These are phyloP conservation scores for Colletotrichum orchidophilum DNA, from an alignment of 2,329 filamentous ascomycete genomes.

Conservation along the genomic window DNA sequence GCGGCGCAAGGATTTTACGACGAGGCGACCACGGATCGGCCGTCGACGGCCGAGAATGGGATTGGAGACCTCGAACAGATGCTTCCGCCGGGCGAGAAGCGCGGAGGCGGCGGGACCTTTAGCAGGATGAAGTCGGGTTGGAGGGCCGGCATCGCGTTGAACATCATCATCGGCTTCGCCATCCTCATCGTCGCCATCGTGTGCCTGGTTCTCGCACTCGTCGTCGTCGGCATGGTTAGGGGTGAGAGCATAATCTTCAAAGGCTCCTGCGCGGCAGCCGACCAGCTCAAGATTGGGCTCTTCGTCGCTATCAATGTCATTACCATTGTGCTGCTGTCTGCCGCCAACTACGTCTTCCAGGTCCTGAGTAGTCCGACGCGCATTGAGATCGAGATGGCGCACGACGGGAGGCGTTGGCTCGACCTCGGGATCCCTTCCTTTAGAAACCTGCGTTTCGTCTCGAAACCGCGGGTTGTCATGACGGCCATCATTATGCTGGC, in stretches of 20 bases:
- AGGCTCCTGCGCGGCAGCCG: constrained; percentile 49
- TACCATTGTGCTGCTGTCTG: constrained; percentile 54
- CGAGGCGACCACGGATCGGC: constrained; percentile 18
- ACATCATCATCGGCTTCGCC: constrained; percentile 51
- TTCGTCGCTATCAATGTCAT: constrained; percentile 56
- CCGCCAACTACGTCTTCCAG: constrained; percentile 63
- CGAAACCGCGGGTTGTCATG: constrained; percentile 49
- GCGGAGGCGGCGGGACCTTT: constrained; percentile 40
- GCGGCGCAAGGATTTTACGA: constrained; percentile 23
- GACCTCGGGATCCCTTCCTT: constrained; percentile 64
- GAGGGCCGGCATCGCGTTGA: constrained; percentile 57
- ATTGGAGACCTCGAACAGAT: constrained; percentile 32
- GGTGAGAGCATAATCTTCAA: constrained; percentile 49
- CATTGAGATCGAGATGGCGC: constrained; percentile 56
- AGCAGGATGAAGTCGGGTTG: constrained; percentile 51
- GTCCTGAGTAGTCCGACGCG: constrained; percentile 64
- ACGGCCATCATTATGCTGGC: constrained; percentile 50
- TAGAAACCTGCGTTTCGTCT: constrained; percentile 57
- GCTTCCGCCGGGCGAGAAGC: constrained; percentile 10
- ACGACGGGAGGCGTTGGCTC: constrained; percentile 56
- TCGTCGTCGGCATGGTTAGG: constrained; percentile 43
- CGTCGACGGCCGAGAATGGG: constrained; percentile 1
- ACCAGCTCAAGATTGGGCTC: constrained; percentile 51
- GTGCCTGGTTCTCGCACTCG: constrained; percentile 49
- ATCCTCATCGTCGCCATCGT: constrained; percentile 49